Base-by-base conservation (phyloP, 129 eudicot species). In the Flaveria ramosissima region DNA sequence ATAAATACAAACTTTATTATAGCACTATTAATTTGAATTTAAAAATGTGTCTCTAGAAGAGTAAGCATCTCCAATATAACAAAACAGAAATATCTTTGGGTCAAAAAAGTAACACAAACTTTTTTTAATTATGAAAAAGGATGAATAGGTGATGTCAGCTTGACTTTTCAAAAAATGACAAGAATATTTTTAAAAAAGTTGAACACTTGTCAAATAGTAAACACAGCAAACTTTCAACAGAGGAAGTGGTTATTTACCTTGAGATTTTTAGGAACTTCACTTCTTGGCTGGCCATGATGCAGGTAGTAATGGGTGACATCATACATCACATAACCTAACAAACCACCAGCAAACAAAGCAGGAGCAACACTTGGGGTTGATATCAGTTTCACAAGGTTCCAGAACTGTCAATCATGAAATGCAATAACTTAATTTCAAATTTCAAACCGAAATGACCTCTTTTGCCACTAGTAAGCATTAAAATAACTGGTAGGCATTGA, bases 291-390 rank as follows among this genome's bases (percentile, higher is more conserved):
- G 42, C 89, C 98, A 77, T 93, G 98, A 80, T 93, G 98, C 83
- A 93, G 71, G 76, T 88, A 90, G 86, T 90, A 93, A 77, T 93
- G 98, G 71, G 98, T 93, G 66, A 87, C 85, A 27, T 93, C 98
- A 57, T 93, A 93, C 81, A 90, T 83, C 55, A 90, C 97, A 76
- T 93, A 93, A 51, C 98, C 97, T 41, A 93, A 68, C 77, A 93
- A 74, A 47, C 77, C 89, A 50, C 98, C 98, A 64, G 89, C 97
- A 85, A 90, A 89, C 71, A 90, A 46, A 75, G 93, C 91, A 41
- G 98, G 97, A 63, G 96, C 70, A 41, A 84, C 76, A 17, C 88
- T 61, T 42, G 93, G 88, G 23, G 93, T 83, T 1, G 93, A 71
- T 26, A 88, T 10, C 20, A 84, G 77, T 68, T 81, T 94, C 55